Conservation (phyloP, 2,329 filamentous ascomycete species). For the Penicillium sp. region DNA sequence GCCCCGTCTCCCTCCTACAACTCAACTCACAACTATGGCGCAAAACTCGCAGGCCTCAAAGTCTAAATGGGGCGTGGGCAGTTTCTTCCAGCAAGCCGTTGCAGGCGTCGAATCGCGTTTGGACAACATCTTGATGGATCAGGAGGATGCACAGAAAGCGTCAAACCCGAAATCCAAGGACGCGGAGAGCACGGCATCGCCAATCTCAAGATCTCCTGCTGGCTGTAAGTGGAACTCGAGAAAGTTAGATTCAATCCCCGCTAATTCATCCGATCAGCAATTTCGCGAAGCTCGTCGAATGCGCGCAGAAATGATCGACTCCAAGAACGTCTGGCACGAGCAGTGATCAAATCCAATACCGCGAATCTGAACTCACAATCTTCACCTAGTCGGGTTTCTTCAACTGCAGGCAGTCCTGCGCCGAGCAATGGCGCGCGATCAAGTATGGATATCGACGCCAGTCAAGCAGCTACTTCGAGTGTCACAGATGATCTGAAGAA, state of each 20-base stretch:
- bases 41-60: constrained; percentile 47
- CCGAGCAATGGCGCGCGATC: constrained; percentile 48
- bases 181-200: constrained; percentile 32
- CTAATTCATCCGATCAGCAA: constrained; percentile 40
- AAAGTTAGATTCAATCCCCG: not conserved
- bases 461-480: constrained; percentile 19
- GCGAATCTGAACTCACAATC: constrained; percentile 50
- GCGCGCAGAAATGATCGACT: constrained; percentile 75
- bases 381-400: constrained; percentile 52
- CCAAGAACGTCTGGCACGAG: constrained; percentile 86
- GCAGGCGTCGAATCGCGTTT: constrained; percentile 91
- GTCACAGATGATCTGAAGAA: constrained; percentile 26
- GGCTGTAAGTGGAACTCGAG: constrained; percentile 26
- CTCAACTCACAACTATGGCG: constrained; percentile 30
- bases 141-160: constrained; percentile 54
- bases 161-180: constrained; percentile 35
- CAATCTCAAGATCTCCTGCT: constrained; percentile 24
- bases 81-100: constrained; percentile 84
- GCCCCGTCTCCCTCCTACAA: constrained; percentile 11
- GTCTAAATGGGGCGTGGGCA: constrained; percentile 67
- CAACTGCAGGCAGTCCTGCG: constrained; percentile 54
- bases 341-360: constrained; percentile 73
- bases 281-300: constrained; percentile 66
- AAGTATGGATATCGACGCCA: constrained; percentile 40
- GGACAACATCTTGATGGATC: constrained; percentile 86